A percentile compares a stretch with the other conserved stretches of the same genome.
phyloP scores from a whole-genome alignment of 129 eudicot genomes.

The Deinandra increscens region DNA sequence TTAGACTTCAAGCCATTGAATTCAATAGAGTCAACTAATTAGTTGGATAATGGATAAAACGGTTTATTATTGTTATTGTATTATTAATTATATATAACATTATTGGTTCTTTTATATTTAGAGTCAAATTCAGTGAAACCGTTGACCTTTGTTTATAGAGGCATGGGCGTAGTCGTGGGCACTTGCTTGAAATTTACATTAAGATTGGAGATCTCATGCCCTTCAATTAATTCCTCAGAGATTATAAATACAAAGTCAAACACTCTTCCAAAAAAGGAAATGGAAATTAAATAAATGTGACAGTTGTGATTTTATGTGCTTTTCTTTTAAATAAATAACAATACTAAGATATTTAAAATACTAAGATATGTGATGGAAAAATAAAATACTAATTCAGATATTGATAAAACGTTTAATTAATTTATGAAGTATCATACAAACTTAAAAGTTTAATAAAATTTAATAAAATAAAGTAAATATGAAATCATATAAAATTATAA shows the following conservation, averaged over 20 bases:
- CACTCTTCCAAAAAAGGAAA: not conserved
- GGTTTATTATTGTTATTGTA: not conserved
- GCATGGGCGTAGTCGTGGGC: not conserved
- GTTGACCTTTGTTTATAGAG: not conserved
- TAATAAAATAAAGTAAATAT: no score
- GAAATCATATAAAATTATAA: no score
- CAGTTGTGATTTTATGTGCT: not conserved
- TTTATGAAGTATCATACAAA: no score
- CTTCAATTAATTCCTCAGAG: not conserved
- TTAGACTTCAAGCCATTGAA: not conserved
- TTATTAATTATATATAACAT: not conserved
- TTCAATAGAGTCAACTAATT: not conserved
- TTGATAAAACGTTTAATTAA: no score
- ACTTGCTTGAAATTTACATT: not conserved
- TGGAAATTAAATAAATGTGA: not conserved
- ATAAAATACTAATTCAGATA: no score
- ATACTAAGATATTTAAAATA: no score
- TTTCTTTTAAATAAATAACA: not conserved
- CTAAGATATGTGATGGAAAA: no score
- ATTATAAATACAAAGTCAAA: not conserved
- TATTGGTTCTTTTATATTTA: not conserved
- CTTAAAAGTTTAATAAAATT: no score
- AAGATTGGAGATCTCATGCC: not conserved
- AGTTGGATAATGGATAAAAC: conserved; percentile 1
- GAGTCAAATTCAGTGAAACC: not conserved